phyloP scores from a whole-genome alignment of 495 filamentous ascomycete genomes.

The Talaromyces thailandensis region DNA sequence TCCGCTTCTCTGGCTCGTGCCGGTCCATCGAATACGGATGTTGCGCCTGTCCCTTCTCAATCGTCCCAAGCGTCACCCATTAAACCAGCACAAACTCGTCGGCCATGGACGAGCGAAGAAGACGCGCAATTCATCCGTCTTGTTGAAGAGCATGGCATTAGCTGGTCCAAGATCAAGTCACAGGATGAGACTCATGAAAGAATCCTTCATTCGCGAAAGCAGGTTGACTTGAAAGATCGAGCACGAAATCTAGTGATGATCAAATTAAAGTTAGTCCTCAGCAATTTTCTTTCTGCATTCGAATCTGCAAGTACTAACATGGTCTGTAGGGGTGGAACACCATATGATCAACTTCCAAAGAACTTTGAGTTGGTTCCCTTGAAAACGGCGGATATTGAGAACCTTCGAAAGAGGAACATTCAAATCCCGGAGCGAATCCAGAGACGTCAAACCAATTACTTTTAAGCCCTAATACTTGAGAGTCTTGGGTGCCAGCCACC shows the following conservation, averaged over 20 bases:
- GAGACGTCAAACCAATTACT: not conserved
- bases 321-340: not conserved
- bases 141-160: conserved; percentile 12
- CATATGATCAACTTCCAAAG: not conserved
- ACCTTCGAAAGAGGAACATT: conserved; percentile 5
- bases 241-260: conserved; percentile 55
- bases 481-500: not conserved
- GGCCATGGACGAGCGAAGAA: conserved; percentile 16
- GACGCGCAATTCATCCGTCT: conserved; percentile 20
- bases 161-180: conserved; percentile 20
- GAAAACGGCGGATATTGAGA: conserved; percentile 6
- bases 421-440: not conserved
- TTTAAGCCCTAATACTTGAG: not conserved
- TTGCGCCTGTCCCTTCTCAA: not conserved
- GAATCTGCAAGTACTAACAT: not conserved
- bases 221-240: conserved; percentile 77
- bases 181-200: conserved; percentile 11
- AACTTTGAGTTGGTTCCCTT: conserved; percentile 7
- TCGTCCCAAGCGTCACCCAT: not conserved
- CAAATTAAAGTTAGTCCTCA: conserved; percentile 14
- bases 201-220: conserved; percentile 32
- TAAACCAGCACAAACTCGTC: not conserved
- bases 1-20: not conserved
- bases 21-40: not conserved
- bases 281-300: not conserved